Evolutionary conservation across 257 asterid genomes (phyloP).

Genomic region (Solanum chiquidenum): DNA sequence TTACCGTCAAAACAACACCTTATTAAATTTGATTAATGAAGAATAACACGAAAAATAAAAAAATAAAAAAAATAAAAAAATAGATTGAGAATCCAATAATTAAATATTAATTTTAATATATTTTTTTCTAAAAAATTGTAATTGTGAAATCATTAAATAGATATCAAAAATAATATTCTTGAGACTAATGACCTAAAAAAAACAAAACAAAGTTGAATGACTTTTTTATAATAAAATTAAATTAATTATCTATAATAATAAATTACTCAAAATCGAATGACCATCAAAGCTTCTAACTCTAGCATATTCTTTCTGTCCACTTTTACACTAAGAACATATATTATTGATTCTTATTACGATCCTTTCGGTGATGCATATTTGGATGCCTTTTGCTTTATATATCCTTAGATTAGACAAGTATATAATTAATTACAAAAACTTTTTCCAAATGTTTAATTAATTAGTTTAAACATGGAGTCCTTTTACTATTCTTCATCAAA

Average conservation of each 20-base stretch:
- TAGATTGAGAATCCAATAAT: too few relatives aligned
- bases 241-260: too few relatives aligned
- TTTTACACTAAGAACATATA: background rate
- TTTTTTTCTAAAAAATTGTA: too few relatives aligned
- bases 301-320: background rate
- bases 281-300: background rate
- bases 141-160: background rate
- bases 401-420: background rate
- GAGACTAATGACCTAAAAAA: background rate
- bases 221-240: too few relatives aligned
- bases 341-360: background rate
- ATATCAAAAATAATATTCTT: too few relatives aligned
- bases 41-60: background rate
- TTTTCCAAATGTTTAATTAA: background rate
- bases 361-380: background rate
- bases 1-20: background rate
- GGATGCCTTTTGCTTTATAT: background rate
- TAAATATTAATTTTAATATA: too few relatives aligned
- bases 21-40: background rate
- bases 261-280: background rate
- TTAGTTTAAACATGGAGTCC: background rate
- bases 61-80: too few relatives aligned
- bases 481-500: background rate
- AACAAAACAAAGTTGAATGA: background rate
- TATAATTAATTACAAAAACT: background rate